Evolutionary conservation across 768 basidiomycete genomes (phyloP).

Genomic region (Podaxis pistillaris): DNA sequence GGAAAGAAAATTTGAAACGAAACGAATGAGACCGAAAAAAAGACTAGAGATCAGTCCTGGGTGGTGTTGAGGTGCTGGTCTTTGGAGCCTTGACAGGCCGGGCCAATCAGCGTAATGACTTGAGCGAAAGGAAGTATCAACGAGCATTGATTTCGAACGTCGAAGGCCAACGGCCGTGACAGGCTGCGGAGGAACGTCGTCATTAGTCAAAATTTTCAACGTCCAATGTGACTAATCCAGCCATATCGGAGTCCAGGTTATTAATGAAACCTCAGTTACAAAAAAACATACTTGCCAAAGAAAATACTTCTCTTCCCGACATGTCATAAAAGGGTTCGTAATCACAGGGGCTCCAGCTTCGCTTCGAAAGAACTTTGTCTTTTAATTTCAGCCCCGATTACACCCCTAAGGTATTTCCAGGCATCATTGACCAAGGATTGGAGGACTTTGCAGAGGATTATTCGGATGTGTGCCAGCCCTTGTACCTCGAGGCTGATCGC

Average conservation of each 20-base stretch:
- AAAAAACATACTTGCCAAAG: background rate
- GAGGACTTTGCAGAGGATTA: background rate
- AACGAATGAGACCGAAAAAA: no score
- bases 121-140: background rate
- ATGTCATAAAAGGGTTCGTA: background rate
- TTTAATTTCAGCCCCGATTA: background rate
- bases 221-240: background rate
- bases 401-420: background rate
- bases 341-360: background rate
- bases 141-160: background rate
- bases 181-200: background rate
- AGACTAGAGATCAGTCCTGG: no score
- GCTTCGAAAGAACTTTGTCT: background rate
- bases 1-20: no score
- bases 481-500: background rate
- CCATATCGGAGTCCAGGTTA: background rate
- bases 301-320: background rate
- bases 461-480: background rate
- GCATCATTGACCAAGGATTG: background rate
- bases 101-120: background rate
- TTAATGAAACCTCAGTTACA: background rate
- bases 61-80: no score
- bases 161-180: background rate
- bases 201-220: background rate
- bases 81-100: no score